phyloP scores from a whole-genome alignment of 495 filamentous ascomycete genomes.

The Penicillium macrosclerotiorum region DNA sequence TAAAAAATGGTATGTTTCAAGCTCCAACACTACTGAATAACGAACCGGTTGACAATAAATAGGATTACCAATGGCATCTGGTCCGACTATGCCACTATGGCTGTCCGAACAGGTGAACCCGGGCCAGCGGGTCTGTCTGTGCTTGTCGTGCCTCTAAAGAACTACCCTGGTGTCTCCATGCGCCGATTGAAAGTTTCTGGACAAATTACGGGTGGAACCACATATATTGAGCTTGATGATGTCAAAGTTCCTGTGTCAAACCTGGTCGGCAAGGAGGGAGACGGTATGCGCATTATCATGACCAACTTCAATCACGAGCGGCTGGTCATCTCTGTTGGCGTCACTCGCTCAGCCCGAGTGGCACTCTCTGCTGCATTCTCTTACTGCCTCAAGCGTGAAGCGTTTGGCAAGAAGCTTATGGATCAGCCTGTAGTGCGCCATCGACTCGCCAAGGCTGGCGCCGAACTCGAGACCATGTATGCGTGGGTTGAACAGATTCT shows the following conservation, averaged over 20 bases:
- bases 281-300: slow-evolving; percentile 76
- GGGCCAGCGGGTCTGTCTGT: slow-evolving; percentile 61
- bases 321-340: slow-evolving; percentile 60
- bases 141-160: slow-evolving; percentile 64
- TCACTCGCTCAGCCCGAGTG: slow-evolving; percentile 61
- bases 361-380: slow-evolving; percentile 63
- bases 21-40: neutral
- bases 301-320: slow-evolving; percentile 85
- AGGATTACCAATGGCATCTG: slow-evolving; percentile 78
- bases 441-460: slow-evolving; percentile 67
- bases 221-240: slow-evolving; percentile 74
- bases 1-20: slow-evolving; percentile 68
- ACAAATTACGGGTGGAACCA: slow-evolving; percentile 62
- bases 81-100: slow-evolving; percentile 70
- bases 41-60: neutral
- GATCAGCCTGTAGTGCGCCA: slow-evolving; percentile 74
- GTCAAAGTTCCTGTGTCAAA: slow-evolving; percentile 67
- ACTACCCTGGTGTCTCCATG: slow-evolving; percentile 61
- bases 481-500: slow-evolving; percentile 74
- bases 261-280: slow-evolving; percentile 66
- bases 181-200: slow-evolving; percentile 62
- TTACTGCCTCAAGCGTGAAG: slow-evolving; percentile 69
- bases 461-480: slow-evolving; percentile 65
- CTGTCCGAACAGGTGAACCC: slow-evolving; percentile 72
- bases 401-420: slow-evolving; percentile 71